These are phyloP conservation scores for Verticillium tricorpus DNA, from an alignment of 2,329 filamentous ascomycete species.

Conservation along the genomic window DNA sequence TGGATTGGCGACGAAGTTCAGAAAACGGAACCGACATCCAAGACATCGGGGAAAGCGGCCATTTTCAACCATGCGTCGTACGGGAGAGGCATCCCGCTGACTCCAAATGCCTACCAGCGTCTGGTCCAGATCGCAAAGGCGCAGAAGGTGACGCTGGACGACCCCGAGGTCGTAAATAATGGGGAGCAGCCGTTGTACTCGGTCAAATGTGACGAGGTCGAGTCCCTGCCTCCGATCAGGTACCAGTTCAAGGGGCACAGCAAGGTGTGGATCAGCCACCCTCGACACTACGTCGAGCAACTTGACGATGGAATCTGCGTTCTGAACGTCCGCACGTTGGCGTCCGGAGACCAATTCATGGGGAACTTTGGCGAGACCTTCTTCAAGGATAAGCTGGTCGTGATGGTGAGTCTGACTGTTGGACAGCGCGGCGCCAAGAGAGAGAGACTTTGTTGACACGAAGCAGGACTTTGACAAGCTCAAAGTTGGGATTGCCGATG, in stretches of 20 bases:
- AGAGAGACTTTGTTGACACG: background rate
- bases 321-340: conserved; percentile 12
- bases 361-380: conserved; percentile 16
- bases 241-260: conserved; percentile 11
- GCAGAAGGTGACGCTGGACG: conserved; percentile 7
- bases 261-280: conserved; percentile 9
- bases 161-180: conserved; percentile 12
- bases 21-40: conserved; percentile 9
- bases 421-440: background rate
- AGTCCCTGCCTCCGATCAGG: conserved; percentile 7
- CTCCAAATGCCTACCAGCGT: conserved; percentile 11
- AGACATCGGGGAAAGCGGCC: conserved; percentile 11
- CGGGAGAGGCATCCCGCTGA: conserved; percentile 12
- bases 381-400: conserved; percentile 14
- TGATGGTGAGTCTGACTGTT: background rate
- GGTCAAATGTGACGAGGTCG: conserved; percentile 10
- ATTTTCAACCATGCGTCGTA: conserved; percentile 16
- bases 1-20: conserved; percentile 13
- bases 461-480: background rate
- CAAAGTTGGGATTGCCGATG: background rate
- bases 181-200: conserved; percentile 12
- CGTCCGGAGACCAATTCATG: conserved; percentile 13
- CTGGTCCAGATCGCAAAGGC: conserved; percentile 11
- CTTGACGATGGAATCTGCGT: conserved; percentile 11
- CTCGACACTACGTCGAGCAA: conserved; percentile 12